Evolutionary conservation across 768 basidiomycete genomes (phyloP), one percentile per base, ranked within the genome.

Genomic region (Tricholoma bakamatsutake): DNA sequence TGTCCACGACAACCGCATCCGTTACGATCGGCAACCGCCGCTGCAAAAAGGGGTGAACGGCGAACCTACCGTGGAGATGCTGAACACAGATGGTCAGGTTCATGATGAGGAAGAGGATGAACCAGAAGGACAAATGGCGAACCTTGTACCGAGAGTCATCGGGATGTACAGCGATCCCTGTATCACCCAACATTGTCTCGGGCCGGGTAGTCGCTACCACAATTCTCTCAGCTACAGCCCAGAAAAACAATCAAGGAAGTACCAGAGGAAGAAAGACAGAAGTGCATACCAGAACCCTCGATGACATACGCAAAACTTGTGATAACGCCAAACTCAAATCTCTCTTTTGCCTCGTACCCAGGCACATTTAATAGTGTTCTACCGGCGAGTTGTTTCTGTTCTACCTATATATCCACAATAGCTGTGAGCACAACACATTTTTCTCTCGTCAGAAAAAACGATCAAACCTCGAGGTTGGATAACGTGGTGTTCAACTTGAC

Each of bases 151-250:
- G 84, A 8, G 80, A 73, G 68, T 98, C 96, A 56, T 95, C 83
- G 2, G 94, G 95, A 71, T 99, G 96, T 0, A 98, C 92, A 28
- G 97, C 97, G 21, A 99, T 87, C 27, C 91, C 97, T 2, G 94
- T 93, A 79, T 98, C 97, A 34, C 97, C 97, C 0, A 99, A 80
- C 92, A 98, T 96, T 0, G 97, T 98, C 71, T 98, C 97, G 0
- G 95, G 95, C 76, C 97, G 92, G 5, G 96, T 98, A 1, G 97
- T 99, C 1, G 97, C 96, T 37, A 99, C 86, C 52, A 97, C 78
- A 57, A 99, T 87, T 66, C 79, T 87, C 67, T 98, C 95, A 53
- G 96, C 94, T 88, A 55, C 9, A 7, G 1, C 33, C 15, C 28
- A 42, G 54, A 33, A 18, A 24, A 53, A 24, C 30, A 54, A 21